Base-by-base conservation (phyloP, 257 asterid species). In the Gentiana straminea region DNA sequence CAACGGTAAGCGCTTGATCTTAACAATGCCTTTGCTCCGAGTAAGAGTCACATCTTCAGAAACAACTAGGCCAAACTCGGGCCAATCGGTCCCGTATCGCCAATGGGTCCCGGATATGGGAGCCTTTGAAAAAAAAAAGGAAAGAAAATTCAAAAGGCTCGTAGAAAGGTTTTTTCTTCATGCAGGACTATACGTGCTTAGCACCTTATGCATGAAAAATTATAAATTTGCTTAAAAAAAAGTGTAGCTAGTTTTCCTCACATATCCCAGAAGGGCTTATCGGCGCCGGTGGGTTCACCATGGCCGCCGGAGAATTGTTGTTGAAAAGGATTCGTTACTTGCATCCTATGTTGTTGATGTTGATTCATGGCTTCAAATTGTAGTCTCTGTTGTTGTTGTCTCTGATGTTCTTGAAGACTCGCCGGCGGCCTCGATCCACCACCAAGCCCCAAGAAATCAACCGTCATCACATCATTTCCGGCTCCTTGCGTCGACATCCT, bases 401-500 rank as follows among this genome's bases (percentile, higher is more conserved):
- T 24, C 5, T 60, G 67, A 36, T 56, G 68, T 12, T 64, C 80
- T 24, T 73, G 86, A 44, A 72, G 6, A 63, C 62, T 70, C 50
- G 52, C 73, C 34, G 52, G 78, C 2, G 81, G 64, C 64, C 84
- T 65, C 2, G 94, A 68, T 58, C 89, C 91, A 33, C 97, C 95
- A 1, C 94, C 90, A 1, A 83, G 73, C 33, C 95, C 97, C 70
- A 89, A 56, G 83, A 89, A 85, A 78, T 89, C 97, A 1, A 89
- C 94, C 10, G 95, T 86, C 73, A 75, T 72, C 70, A 83, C 75
- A 35, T 77, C 82, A 15, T 64, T 61, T 8, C 75, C 80, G 13
- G 55, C 43, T 8, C 72, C 76, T 11, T 62, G 77, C 4, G 79
- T 33, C 37, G 64, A 75, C 4, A 81, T 33, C 37, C 77, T 58